Conservation (phyloP, 2,329 filamentous ascomycete species). For the Phyllosticta citrichinensis region DNA sequence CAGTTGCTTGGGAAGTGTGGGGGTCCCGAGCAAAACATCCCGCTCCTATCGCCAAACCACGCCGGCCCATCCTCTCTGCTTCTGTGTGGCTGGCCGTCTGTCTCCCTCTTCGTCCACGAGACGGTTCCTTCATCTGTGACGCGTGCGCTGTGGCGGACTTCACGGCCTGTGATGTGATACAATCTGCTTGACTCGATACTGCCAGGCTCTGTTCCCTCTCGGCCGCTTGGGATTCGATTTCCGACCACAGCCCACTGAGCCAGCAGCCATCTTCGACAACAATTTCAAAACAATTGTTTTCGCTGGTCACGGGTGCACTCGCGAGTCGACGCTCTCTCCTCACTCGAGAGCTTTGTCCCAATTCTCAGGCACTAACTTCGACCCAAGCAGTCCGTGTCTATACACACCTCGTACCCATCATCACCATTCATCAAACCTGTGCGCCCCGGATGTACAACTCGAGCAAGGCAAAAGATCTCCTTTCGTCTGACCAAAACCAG, state of each 20-base stretch:
- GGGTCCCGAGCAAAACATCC: not conserved
- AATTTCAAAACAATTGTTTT: not conserved
- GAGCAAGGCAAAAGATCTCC: too few species aligned
- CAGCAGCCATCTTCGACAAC: not conserved
- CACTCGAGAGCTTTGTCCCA: too few species aligned
- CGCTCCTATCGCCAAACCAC: not conserved
- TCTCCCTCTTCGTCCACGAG: too few species aligned
- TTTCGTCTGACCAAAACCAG: not conserved
- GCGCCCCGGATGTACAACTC: too few species aligned
- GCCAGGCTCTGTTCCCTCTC: not conserved
- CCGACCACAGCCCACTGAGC: not conserved
- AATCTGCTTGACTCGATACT: not conserved
- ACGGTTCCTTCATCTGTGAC: not conserved
- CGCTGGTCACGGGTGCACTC: not conserved
- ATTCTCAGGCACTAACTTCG: too few species aligned
- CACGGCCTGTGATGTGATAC: not conserved
- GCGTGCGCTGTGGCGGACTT: not conserved
- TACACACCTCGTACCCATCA: too few species aligned
- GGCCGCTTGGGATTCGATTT: not conserved
- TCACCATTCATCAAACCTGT: too few species aligned
- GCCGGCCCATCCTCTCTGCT: too few species aligned
- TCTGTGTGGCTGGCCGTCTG: too few species aligned
- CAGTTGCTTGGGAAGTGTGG: not conserved
- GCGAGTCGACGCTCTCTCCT: not conserved
- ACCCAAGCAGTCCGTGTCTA: too few species aligned